Evolutionary conservation across 2,329 filamentous ascomycete species (phyloP), one percentile per base, ranked within the genome.

Genomic region (Ceratocystis alfenasii): DNA sequence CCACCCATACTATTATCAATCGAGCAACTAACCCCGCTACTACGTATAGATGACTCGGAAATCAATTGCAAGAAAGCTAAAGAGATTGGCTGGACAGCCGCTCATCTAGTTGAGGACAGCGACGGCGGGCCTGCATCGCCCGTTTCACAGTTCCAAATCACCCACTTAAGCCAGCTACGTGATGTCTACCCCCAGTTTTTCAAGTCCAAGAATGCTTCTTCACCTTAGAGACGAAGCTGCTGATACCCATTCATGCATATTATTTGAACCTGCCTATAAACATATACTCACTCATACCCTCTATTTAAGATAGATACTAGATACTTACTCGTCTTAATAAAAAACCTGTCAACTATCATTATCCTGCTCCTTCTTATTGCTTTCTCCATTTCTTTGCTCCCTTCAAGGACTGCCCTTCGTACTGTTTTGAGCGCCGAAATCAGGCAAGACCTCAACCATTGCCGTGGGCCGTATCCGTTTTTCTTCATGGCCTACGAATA

Each of bases 141-240:
- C 68, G 87, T 87, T 3, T 87, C 87, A 46, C 83, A 89, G 71
- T 84, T 88, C 74, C 87, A 92, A 73, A 88, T 99, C 69, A 80
- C 82, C 57, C 82, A 85, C 72, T 76, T 99, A 33, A 80, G 88
- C 69, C 88, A 97, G 72, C 77, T 99, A 67, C 83, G 88, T 59
- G 77, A 77, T 0, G 75, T 88, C 10, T 97, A 93, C 70, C 91
- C 94, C 0, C 85, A 95, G 66, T 84, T 96, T 69, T 96, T 99
- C 80, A 94, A 89, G 74, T 77, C 76, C 4, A 71, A 25, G 6
- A 66, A 64, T 41, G 25, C 50, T 22, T 25, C 50, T 22, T 25
- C 53, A 7, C 15, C 53, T 12, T 57, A 33, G 25, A 33, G 1
- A n/a, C 53, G 25, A 57, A n/a, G 22, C 53, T 30, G 17, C 33